Evolutionary conservation across 1,139 yeast species (phyloP).

Genomic region (Debaryomyces coudertii): DNA sequence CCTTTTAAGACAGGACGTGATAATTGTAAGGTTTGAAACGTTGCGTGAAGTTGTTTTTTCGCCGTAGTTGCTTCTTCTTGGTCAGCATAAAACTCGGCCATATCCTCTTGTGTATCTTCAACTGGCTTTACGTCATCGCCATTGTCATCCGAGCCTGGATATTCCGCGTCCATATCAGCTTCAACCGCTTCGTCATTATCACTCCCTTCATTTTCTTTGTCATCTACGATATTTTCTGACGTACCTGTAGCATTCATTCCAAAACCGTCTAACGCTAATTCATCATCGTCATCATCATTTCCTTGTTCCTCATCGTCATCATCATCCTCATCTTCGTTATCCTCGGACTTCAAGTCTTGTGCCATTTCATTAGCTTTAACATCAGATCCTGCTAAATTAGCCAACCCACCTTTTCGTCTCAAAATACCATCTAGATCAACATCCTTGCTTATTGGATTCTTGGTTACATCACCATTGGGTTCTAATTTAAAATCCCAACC

Average conservation of each 20-base stretch:
- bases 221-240: constrained; percentile 17
- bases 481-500: constrained; percentile 84
- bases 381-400: constrained; percentile 50
- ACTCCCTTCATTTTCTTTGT: constrained; percentile 22
- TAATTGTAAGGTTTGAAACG: constrained; percentile 76
- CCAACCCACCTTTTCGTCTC: constrained; percentile 76
- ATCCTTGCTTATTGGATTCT: constrained; percentile 45
- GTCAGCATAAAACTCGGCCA: constrained; percentile 67
- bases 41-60: constrained; percentile 51
- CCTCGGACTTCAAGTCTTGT: constrained; percentile 28
- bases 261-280: constrained; percentile 65
- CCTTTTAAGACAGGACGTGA: constrained; percentile 92
- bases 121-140: constrained; percentile 32
- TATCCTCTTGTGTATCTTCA: constrained; percentile 72
- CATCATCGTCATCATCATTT: constrained; percentile 59
- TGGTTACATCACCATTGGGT: constrained; percentile 29
- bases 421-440: constrained; percentile 89
- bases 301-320: constrained; percentile 40
- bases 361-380: constrained; percentile 32
- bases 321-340: constrained; percentile 28
- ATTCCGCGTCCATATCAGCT: constrained; percentile 31
- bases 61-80: constrained; percentile 50
- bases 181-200: constrained; percentile 31
- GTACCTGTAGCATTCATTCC: constrained; percentile 57
- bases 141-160: constrained; percentile 22